Evolutionary conservation across 176 grass and related monocot species (phyloP).

Genomic region (Carex scoparia): DNA sequence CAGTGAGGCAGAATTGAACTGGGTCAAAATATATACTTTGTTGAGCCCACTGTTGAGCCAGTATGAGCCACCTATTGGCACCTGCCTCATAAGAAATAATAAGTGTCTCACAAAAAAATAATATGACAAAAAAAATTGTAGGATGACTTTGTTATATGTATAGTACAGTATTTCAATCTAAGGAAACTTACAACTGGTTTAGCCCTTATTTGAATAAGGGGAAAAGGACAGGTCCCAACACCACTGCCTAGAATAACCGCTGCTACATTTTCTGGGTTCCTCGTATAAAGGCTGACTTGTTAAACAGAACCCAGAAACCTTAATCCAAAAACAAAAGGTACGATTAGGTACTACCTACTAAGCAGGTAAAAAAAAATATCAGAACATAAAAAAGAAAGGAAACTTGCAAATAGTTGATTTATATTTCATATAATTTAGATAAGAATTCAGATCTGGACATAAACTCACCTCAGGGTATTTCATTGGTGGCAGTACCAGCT

Average conservation of each 20-base stretch:
- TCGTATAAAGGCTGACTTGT: too few species aligned
- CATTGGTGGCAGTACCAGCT: conserved; percentile 69
- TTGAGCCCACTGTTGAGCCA: conserved; percentile 83
- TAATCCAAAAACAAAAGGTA: too few species aligned
- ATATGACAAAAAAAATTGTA: neutral
- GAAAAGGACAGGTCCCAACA: too few species aligned
- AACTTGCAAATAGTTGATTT: conserved; percentile 2
- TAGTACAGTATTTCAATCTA: neutral
- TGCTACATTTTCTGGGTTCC: conserved; percentile 45
- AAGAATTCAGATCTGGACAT: neutral
- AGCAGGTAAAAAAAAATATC: neutral
- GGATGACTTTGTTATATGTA: neutral
- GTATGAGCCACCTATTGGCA: conserved; percentile 77
- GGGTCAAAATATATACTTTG: conserved; percentile 85
- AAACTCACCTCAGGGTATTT: conserved; percentile 72
- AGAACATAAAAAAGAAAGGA: neutral
- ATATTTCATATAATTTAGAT: neutral
- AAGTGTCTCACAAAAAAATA: neutral
- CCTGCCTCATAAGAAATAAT: conserved; percentile 16
- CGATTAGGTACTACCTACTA: neutral
- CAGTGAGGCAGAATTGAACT: conserved; percentile 80
- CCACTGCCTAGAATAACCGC: conserved; percentile 52
- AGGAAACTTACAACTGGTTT: conserved; percentile 60
- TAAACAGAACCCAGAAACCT: too few species aligned
- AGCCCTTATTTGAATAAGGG: conserved; percentile 69